phyloP scores from a whole-genome alignment of 495 filamentous ascomycete species.

The Penicillium goetzii region DNA sequence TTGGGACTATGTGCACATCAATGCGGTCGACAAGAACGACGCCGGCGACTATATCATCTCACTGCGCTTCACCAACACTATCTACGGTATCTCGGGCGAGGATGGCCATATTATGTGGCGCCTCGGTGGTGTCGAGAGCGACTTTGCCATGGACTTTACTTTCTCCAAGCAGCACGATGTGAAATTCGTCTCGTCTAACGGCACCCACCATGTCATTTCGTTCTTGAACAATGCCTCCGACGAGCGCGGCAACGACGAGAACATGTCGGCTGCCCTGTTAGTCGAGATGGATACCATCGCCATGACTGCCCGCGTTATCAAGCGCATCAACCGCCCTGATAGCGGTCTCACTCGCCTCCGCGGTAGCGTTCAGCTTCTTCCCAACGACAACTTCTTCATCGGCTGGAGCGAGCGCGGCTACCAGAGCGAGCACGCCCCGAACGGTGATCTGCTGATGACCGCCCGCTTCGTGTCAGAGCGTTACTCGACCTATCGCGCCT shows the following conservation, averaged over 20 bases:
- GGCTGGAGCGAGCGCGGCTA: slow-evolving; percentile 63
- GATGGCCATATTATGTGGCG: slow-evolving; percentile 63
- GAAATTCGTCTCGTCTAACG: slow-evolving; percentile 54
- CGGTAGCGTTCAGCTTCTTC: slow-evolving; percentile 60
- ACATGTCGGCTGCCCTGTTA: slow-evolving; percentile 55
- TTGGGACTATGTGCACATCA: slow-evolving; percentile 50
- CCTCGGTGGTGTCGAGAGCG: slow-evolving; percentile 51
- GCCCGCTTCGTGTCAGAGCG: slow-evolving; percentile 41
- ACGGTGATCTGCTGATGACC: slow-evolving; percentile 57
- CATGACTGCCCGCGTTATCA: slow-evolving; percentile 49
- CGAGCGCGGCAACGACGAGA: slow-evolving; percentile 42
- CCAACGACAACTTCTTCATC: slow-evolving; percentile 58
- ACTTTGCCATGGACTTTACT: slow-evolving; percentile 50
- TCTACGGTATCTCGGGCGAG: slow-evolving; percentile 61
- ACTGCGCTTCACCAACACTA: slow-evolving; percentile 56
- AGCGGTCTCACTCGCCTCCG: slow-evolving; percentile 59
- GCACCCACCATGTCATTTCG: slow-evolving; percentile 54
- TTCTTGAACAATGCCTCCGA: slow-evolving; percentile 60
- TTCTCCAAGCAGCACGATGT: slow-evolving; percentile 67
- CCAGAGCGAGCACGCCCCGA: slow-evolving; percentile 57
- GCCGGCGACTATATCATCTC: slow-evolving; percentile 63
- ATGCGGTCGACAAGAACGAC: slow-evolving; percentile 48
- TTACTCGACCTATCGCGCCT: slow-evolving; percentile 48
- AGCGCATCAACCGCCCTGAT: slow-evolving; percentile 52
- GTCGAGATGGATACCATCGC: slow-evolving; percentile 52